phyloP scores from a whole-genome alignment of 495 filamentous ascomycete species.

The Tuber calosporum region DNA sequence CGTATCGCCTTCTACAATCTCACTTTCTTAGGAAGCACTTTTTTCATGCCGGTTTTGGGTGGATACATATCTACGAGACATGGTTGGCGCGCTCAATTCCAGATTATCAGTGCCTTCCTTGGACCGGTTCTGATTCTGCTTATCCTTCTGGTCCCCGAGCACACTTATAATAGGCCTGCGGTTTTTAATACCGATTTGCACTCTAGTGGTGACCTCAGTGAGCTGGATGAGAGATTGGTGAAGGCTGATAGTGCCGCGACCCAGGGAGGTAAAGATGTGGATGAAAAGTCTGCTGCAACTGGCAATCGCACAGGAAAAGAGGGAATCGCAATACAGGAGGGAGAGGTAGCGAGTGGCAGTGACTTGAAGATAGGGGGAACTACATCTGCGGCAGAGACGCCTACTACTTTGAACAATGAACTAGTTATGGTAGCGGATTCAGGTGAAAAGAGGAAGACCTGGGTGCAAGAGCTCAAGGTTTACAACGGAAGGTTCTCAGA shows the following conservation, averaged over 20 bases:
- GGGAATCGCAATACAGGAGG: constrained; percentile 11
- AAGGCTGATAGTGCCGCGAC: background rate
- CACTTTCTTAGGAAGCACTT: constrained; percentile 52
- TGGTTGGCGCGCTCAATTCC: constrained; percentile 41
- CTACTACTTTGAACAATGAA: background rate
- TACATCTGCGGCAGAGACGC: constrained; percentile 8
- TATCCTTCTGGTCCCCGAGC: constrained; percentile 41
- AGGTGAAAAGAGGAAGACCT: constrained; percentile 42
- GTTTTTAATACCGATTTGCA: constrained; percentile 40
- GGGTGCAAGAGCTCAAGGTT: constrained; percentile 42
- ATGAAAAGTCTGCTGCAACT: background rate
- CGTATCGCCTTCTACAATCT: constrained; percentile 61
- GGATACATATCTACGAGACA: constrained; percentile 47
- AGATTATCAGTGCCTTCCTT: constrained; percentile 38
- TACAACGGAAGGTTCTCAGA: constrained; percentile 44
- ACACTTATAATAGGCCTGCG: constrained; percentile 38
- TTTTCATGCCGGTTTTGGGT: constrained; percentile 49
- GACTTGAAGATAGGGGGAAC: background rate
- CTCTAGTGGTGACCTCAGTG: constrained; percentile 21
- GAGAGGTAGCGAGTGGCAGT: constrained; percentile 11
- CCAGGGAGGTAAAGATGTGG: background rate
- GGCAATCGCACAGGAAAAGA: background rate
- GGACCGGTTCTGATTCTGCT: constrained; percentile 29
- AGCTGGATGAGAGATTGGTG: constrained; percentile 23
- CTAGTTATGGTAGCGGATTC: background rate